These are phyloP conservation scores for Melampsora occidentalis DNA, from an alignment of 1,284 basidiomycete species.

Conservation along the genomic window DNA sequence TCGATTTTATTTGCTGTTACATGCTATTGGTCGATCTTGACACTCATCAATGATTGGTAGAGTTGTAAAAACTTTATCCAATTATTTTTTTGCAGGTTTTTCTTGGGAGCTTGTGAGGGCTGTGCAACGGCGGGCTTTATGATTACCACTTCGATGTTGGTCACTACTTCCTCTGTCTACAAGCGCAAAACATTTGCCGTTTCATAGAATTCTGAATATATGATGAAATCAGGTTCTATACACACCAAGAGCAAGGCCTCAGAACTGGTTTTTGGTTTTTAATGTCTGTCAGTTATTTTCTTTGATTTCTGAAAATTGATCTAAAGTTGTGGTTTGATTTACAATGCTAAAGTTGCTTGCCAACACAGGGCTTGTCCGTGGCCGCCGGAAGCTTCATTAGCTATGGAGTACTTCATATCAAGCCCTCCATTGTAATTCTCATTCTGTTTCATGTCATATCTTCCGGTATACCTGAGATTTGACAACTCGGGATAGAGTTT, in stretches of 20 bases:
- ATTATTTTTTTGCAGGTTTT: neutral
- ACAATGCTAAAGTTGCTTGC: neutral
- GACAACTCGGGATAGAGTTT: too few species aligned
- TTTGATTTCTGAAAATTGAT: neutral
- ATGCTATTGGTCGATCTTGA: neutral
- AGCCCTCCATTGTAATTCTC: neutral
- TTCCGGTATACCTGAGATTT: neutral
- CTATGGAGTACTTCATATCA: neutral
- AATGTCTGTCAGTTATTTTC: conserved; percentile 4
- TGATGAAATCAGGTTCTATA: neutral
- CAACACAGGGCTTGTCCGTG: neutral
- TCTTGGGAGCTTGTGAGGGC: conserved; percentile 1
- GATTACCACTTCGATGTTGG: conserved; percentile 11
- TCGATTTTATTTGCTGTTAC: neutral
- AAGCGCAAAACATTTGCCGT: neutral
- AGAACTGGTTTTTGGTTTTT: neutral
- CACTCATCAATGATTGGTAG: neutral
- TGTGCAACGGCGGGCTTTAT: neutral
- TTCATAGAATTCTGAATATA: neutral
- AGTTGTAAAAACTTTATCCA: conserved; percentile 12
- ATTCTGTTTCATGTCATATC: neutral
- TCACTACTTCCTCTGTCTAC: neutral
- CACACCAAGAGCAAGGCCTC: conserved; percentile 3
- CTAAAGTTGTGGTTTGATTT: neutral
- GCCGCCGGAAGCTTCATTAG: neutral